Percentiles rank a stretch among this genome's conserved stretches.
These are phyloP conservation scores for Metarhizium rileyi DNA, from an alignment of 2,329 filamentous ascomycete genomes.

Conservation along the genomic window DNA sequence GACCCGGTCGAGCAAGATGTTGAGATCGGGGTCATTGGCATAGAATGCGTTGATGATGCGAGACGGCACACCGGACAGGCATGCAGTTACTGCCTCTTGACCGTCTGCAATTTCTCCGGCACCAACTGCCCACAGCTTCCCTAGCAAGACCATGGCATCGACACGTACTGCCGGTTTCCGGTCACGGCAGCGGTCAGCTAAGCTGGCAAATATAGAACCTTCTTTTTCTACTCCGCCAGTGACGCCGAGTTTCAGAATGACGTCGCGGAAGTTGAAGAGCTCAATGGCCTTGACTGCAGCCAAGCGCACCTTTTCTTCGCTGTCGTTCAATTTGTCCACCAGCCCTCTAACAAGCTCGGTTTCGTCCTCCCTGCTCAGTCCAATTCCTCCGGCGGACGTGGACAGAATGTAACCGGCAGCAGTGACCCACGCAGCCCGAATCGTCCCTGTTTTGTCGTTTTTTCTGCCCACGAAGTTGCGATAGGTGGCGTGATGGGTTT, in stretches of 20 bases:
- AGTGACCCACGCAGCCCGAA: slow-evolving; percentile 79
- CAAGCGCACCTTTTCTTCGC: slow-evolving; percentile 82
- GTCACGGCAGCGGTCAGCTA: slow-evolving; percentile 85
- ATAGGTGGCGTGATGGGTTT: slow-evolving; percentile 70
- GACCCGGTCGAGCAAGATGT: slow-evolving; percentile 73
- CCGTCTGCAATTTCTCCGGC: slow-evolving; percentile 76
- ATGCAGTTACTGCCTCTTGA: slow-evolving; percentile 62
- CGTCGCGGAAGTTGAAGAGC: slow-evolving; percentile 67
- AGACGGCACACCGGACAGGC: slow-evolving; percentile 75
- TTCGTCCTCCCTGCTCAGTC: slow-evolving; percentile 76
- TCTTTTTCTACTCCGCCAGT: slow-evolving; percentile 65
- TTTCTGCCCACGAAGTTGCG: slow-evolving; percentile 75
- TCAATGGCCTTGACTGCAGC: slow-evolving; percentile 81
- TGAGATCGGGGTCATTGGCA: slow-evolving; percentile 79
- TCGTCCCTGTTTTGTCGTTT: slow-evolving; percentile 75
- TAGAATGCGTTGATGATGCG: slow-evolving; percentile 83
- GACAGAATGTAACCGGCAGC: slow-evolving; percentile 76
- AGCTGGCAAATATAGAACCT: slow-evolving; percentile 68
- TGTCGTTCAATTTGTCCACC: slow-evolving; percentile 73
- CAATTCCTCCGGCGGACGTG: slow-evolving; percentile 87
- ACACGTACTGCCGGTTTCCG: slow-evolving; percentile 71
- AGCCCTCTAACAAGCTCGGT: slow-evolving; percentile 62
- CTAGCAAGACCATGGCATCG: slow-evolving; percentile 77
- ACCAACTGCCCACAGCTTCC: slow-evolving; percentile 88
- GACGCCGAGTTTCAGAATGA: slow-evolving; percentile 71